phyloP scores from a whole-genome alignment of 768 basidiomycete genomes.

The Rhodotorula diobovata region DNA sequence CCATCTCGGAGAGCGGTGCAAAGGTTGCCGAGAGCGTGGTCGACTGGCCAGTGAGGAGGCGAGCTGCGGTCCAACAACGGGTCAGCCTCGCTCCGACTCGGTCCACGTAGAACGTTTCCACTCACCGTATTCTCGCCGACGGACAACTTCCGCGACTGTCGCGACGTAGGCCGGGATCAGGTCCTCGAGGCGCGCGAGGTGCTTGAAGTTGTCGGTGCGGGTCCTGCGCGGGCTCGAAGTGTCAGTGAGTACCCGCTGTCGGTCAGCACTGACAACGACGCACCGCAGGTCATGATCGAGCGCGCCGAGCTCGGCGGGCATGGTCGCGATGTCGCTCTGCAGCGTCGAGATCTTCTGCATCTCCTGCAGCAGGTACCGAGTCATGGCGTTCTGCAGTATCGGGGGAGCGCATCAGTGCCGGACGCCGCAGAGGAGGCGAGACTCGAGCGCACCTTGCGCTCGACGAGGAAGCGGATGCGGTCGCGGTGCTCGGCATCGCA shows the following conservation, averaged over 20 bases:
- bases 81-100: too few relatives aligned
- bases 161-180: conserved; percentile 90
- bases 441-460: conserved; percentile 33
- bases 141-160: conserved; percentile 81
- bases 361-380: conserved; percentile 52
- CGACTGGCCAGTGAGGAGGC: conserved; percentile 73
- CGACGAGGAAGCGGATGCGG: conserved; percentile 42
- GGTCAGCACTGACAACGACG: neutral
- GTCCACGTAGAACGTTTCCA: too few relatives aligned
- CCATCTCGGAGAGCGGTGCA: conserved; percentile 73
- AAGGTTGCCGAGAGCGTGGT: conserved; percentile 77
- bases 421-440: neutral
- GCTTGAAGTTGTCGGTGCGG: conserved; percentile 68
- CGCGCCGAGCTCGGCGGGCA: conserved; percentile 61
- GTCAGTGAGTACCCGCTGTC: too few relatives aligned
- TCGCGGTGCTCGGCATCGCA: conserved; percentile 39
- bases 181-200: conserved; percentile 79
- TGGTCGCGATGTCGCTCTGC: conserved; percentile 72
- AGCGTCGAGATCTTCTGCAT: conserved; percentile 72
- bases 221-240: conserved; percentile 28
- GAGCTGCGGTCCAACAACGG: conserved; percentile 26
- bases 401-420: neutral
- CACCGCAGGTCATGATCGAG: conserved; percentile 54
- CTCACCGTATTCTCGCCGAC: conserved; percentile 83
- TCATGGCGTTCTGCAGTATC: conserved; percentile 47